phyloP scores from a whole-genome alignment of 306 rosid species.

The Vigna reflexopilosa region DNA sequence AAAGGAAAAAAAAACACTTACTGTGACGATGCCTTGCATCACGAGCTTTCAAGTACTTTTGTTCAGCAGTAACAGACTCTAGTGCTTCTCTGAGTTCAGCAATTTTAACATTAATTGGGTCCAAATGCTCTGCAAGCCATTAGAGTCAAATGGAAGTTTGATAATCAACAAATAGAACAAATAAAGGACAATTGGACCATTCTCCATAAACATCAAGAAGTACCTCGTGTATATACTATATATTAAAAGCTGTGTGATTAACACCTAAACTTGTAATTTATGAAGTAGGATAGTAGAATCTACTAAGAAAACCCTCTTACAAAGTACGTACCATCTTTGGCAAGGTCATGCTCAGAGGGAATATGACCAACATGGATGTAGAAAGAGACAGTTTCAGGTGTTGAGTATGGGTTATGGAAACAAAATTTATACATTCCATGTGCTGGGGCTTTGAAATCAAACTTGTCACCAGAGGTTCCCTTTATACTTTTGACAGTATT shows the following conservation, averaged over 20 bases:
- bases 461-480: constrained; percentile 96
- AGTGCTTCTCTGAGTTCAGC: constrained; percentile 97
- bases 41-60: constrained; percentile 93
- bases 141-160: not conserved
- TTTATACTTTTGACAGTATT: constrained; percentile 68
- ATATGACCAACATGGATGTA: constrained; percentile 97
- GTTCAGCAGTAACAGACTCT: constrained; percentile 94
- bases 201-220: constrained; percentile 3
- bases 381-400: constrained; percentile 98
- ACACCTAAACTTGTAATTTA: constrained; percentile 12
- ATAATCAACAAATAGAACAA: not conserved
- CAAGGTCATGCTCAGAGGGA: constrained; percentile 89
- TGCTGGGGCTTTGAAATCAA: constrained; percentile 83
- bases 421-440: constrained; percentile 97
- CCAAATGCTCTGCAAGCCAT: constrained; percentile 86
- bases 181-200: constrained; percentile 11
- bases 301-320: constrained; percentile 20
- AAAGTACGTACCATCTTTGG: constrained; percentile 82
- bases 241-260: not conserved
- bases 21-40: constrained; percentile 95
- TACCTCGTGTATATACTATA: not conserved
- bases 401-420: constrained; percentile 91
- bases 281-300: constrained; percentile 9
- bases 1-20: constrained; percentile 56
- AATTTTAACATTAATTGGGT: constrained; percentile 98